Evolutionary conservation across 148 eudicot genomes (phyloP).

Genomic region (Bassia scoparia): DNA sequence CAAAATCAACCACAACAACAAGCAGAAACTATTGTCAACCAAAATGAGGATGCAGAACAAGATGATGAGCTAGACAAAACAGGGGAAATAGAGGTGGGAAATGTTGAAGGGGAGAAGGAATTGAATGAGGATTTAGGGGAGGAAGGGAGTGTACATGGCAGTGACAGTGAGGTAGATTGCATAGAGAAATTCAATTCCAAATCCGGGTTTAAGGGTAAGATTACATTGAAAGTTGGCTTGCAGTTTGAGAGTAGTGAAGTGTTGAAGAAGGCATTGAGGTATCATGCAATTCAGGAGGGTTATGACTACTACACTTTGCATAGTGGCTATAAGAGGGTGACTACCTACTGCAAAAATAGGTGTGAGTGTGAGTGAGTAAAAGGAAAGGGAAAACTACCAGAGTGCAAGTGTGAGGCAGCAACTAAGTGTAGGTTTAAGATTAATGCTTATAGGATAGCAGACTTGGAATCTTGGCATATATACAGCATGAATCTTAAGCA

Average conservation of each 20-base stretch:
- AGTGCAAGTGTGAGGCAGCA: neutral
- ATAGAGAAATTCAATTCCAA: too few relatives aligned
- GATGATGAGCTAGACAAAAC: neutral
- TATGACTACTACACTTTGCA: slow-evolving; percentile 3
- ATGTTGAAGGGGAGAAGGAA: neutral
- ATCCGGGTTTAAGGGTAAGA: neutral
- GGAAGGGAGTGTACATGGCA: too few relatives aligned
- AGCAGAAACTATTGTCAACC: too few relatives aligned
- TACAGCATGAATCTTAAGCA: neutral
- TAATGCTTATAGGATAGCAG: neutral
- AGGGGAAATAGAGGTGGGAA: neutral
- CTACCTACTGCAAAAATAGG: neutral
- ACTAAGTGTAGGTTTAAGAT: slow-evolving; percentile 1
- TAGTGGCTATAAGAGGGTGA: neutral
- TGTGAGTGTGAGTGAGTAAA: neutral
- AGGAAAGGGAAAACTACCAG: neutral
- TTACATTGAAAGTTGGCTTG: neutral
- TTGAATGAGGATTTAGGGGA: too few relatives aligned
- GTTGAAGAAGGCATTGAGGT: neutral
- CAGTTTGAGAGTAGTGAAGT: neutral
- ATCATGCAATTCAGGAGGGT: neutral
- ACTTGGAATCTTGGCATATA: neutral
- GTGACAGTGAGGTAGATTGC: too few relatives aligned
- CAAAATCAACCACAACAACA: too few relatives aligned
- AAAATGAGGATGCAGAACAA: neutral